Percentiles rank a stretch among this genome's conserved stretches.
Conservation (phyloP, 441 rosid species). For the Omphalea diandra region DNA sequence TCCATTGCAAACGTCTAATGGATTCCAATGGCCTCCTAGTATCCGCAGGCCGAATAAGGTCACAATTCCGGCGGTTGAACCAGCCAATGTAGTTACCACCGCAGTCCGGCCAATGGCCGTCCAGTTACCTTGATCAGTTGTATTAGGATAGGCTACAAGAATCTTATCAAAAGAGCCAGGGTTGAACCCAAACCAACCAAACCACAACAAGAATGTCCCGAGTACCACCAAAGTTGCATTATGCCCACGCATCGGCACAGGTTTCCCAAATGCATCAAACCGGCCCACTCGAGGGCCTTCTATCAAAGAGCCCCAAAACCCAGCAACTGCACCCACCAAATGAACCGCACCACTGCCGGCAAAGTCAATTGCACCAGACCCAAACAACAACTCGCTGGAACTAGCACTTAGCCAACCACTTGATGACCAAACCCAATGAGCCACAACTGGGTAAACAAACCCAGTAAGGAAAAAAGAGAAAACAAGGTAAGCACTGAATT, state of each 20-base stretch:
- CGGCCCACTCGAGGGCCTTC: conserved; percentile 76
- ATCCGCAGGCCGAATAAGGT: conserved; percentile 62
- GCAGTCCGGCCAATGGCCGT: conserved; percentile 59
- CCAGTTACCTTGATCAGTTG: conserved; percentile 67
- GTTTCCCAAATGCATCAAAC: conserved; percentile 69
- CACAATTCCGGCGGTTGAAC: conserved; percentile 61
- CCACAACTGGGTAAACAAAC: conserved; percentile 70
- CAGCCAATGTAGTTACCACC: conserved; percentile 59
- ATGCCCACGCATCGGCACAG: conserved; percentile 65
- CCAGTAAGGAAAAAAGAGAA: conserved; percentile 77
- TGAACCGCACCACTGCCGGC: conserved; percentile 82
- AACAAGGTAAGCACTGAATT: conserved; percentile 71
- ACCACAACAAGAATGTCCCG: conserved; percentile 72
- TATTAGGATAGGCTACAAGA: conserved; percentile 50
- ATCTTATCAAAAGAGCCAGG: conserved; percentile 71
- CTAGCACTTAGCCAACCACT: conserved; percentile 70
- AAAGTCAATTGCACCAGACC: conserved; percentile 77
- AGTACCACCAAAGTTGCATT: conserved; percentile 74
- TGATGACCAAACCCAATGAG: conserved; percentile 80
- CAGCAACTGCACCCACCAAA: conserved; percentile 71
- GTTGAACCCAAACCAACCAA: conserved; percentile 84
- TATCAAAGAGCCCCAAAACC: conserved; percentile 64
- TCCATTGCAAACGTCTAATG: conserved; percentile 72
- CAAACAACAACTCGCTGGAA: conserved; percentile 42
- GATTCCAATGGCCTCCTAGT: conserved; percentile 71